Evolutionary conservation across 345 rosid genomes (phyloP), one percentile per base, ranked within the genome.

Genomic region (Diplotaxis tenuifolia): DNA sequence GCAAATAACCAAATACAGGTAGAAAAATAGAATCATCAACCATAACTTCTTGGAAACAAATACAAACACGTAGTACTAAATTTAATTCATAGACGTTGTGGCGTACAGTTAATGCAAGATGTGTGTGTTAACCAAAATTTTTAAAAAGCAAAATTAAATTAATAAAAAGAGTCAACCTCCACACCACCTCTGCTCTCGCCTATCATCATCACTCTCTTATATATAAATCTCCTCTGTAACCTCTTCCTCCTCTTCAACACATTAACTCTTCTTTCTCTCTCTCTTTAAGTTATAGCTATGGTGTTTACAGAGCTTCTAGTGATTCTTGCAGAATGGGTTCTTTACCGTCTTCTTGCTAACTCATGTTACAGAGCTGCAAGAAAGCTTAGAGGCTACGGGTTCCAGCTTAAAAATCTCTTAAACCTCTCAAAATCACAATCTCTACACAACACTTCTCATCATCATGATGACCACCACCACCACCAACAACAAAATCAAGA

Each of bases 341-440:
- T 78, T 34, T 82, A 84, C 86, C 85, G 80, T 68, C 85, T 89
- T 20, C 78, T 87, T 11, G 85, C 90, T 29, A 85, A 80, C 65
- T 86, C 87, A 21, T 90, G 81, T 65, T 86, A 86, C 73, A 83
- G 62, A 73, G 93, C 96, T 28, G 89, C 87, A 18, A 82, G 74
- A 70, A 93, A 86, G 82, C 75, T 88, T 68, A 74, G 81, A 67
- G 84, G 78, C 84, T 87, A 77, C 70, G 91, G 85, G 6, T 81
- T 79, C 77, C 78, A 86, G 45, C 73, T 70, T 1, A 82, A 69
- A 68, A 85, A 75, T 62, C 82, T 79, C 14, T 6, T 78, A 2
- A 56, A 20, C 69, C 29, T 73, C 57, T 73, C 74, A 0, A 62
- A 78, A 31, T 11, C 81, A 59, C 64, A 60, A 28, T 9, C 77